A percentile compares a stretch with the other conserved stretches of the same genome.
Conservation (phyloP, 441 rosid genomes). For the Gossypium lobatum region DNA sequence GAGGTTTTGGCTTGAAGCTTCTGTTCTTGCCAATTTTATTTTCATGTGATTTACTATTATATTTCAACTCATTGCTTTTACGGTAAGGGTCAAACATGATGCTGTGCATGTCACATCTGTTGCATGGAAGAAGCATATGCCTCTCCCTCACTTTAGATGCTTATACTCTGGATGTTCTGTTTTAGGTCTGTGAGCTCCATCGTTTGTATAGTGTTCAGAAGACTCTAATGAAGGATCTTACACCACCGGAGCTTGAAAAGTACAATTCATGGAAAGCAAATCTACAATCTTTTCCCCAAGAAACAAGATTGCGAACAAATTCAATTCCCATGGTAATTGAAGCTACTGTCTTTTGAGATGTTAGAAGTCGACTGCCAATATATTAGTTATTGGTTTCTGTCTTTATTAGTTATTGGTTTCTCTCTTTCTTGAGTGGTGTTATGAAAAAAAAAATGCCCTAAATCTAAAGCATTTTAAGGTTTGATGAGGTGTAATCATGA, state of each 20-base stretch:
- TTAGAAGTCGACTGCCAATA: neutral
- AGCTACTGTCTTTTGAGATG: neutral
- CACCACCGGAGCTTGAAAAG: conserved; percentile 20
- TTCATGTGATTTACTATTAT: neutral
- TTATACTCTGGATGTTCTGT: conserved; percentile 13
- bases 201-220: conserved; percentile 31
- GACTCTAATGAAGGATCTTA: conserved; percentile 33
- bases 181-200: conserved; percentile 49
- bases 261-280: conserved; percentile 22
- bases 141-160: neutral
- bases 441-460: neutral
- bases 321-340: conserved; percentile 27
- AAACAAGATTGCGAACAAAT: conserved; percentile 14
- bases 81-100: neutral
- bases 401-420: too few relatives aligned
- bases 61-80: neutral
- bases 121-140: conserved; percentile 2
- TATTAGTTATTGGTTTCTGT: neutral
- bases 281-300: conserved; percentile 18
- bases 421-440: neutral
- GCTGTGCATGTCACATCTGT: neutral
- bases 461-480: conserved; percentile 1
- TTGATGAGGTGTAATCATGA: neutral
- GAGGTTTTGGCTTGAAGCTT: neutral
- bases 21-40: neutral